phyloP scores from a whole-genome alignment of 345 rosid species.

The Litchi chinensis region DNA sequence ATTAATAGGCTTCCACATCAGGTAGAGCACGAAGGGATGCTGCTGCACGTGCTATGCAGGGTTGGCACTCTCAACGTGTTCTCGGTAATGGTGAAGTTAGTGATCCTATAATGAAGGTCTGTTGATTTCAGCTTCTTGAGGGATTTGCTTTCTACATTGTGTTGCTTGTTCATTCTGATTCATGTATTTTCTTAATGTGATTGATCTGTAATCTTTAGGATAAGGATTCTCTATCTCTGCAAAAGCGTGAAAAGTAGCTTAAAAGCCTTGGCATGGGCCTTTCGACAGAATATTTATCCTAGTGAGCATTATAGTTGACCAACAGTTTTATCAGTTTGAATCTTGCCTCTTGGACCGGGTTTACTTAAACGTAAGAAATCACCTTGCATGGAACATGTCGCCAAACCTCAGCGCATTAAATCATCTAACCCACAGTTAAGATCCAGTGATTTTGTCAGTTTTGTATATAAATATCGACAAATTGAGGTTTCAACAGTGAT shows the following conservation, averaged over 20 bases:
- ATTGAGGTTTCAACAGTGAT: not conserved
- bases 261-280: conserved; percentile 58
- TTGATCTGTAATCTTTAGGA: conserved; percentile 41
- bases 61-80: conserved; percentile 72
- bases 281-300: not conserved
- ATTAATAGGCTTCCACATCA: conserved; percentile 50
- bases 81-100: conserved; percentile 60
- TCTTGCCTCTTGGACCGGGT: conserved; percentile 44
- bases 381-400: conserved; percentile 43
- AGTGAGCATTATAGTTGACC: conserved; percentile 16
- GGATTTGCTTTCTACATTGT: not conserved
- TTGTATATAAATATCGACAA: conserved; percentile 9
- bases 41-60: conserved; percentile 83
- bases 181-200: not conserved
- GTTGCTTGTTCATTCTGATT: not conserved
- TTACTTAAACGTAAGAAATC: conserved; percentile 79
- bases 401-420: conserved; percentile 52
- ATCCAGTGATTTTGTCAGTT: conserved; percentile 10
- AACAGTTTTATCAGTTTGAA: conserved; percentile 17
- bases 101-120: conserved; percentile 60
- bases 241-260: conserved; percentile 62
- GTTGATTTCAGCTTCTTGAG: conserved; percentile 9
- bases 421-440: conserved; percentile 69
- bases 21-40: conserved; percentile 70
- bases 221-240: conserved; percentile 41